Evolutionary conservation across 768 basidiomycete genomes (phyloP), one percentile per base, ranked within the genome.

Genomic region (Pulveroboletus sp.): DNA sequence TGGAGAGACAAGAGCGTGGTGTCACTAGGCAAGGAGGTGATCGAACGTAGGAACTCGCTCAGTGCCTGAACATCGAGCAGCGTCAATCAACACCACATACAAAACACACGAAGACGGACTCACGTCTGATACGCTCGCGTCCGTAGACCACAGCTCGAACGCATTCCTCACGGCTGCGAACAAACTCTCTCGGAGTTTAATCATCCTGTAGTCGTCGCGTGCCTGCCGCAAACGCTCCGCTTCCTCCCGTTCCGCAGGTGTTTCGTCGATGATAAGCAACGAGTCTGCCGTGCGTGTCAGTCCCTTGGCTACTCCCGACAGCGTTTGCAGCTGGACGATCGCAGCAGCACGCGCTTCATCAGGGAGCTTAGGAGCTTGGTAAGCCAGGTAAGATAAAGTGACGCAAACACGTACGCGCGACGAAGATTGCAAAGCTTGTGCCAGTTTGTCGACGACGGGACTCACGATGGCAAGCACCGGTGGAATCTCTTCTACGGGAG

Each of bases 271-370:
- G 26, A 82, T 77, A 34, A 77, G 71, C 39, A 86, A 63, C 24
- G 82, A 78, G 57, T 94, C 93, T 5, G 77, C 77, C 1, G 80
- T 80, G 13, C 86, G 80, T 0, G 94, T 91, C 6, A 97, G 76
- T 5, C 94, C 94, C 51, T 86, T 88, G 1, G 91, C 89, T 23
- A 93, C 81, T 10, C 92, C 94, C 0, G 90, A 79, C 13, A 97
- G 73, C 0, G 85, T 87, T 56, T 89, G 85, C 1, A 95, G 76
- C 50, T 93, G 85, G 13, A 84, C 76, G 19, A 90, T 80, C 2
- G 81, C 80, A 3, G 82, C 61, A 0, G 70, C 62, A 6, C 84
- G 82, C 1, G 89, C 82, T 52, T 90, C 87, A 29, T 89, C 86
- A 0, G 85, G 85, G 14, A 81, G 72, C 89, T 91, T 10, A 30